A percentile compares a stretch with the other conserved stretches of the same genome.
Conservation (phyloP, 2,329 filamentous ascomycete genomes). For the Fusarium sp. region DNA sequence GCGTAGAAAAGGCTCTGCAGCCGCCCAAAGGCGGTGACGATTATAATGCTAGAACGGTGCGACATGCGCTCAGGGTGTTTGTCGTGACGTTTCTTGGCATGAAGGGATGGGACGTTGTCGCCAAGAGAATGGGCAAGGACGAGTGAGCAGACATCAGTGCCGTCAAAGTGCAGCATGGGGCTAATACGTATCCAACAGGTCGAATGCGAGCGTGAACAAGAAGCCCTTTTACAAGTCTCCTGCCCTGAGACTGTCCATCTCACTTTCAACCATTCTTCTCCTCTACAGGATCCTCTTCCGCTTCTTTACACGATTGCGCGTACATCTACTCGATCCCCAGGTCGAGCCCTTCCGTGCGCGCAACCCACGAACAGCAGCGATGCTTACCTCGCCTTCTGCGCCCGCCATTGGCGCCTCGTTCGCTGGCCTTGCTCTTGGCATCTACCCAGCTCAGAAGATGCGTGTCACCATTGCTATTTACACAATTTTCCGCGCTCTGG, state of each 20-base stretch:
- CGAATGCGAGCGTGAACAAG: conserved; percentile 52
- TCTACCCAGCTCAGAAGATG: conserved; percentile 72
- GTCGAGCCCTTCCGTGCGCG: conserved; percentile 82
- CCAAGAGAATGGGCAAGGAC: conserved; percentile 57
- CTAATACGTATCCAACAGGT: conserved; percentile 32
- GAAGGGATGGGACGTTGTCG: conserved; percentile 68
- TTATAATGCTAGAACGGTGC: conserved; percentile 74
- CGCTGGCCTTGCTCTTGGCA: conserved; percentile 82
- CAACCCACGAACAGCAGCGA: conserved; percentile 78
- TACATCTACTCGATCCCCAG: conserved; percentile 80
- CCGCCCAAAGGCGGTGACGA: conserved; percentile 61
- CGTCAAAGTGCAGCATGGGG: background rate
- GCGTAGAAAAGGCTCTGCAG: conserved; percentile 57
- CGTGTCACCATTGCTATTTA: conserved; percentile 86
- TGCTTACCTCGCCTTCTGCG: conserved; percentile 83
- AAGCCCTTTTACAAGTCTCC: conserved; percentile 69
- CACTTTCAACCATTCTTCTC: conserved; percentile 84
- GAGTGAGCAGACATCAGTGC: conserved; percentile 51
- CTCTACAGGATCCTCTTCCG: conserved; percentile 90
- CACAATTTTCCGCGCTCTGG: conserved; percentile 79
- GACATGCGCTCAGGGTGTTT: conserved; percentile 77
- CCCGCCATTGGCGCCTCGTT: conserved; percentile 91
- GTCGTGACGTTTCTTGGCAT: conserved; percentile 68
- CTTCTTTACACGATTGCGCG: conserved; percentile 83
- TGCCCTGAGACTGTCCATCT: conserved; percentile 80